A percentile compares a stretch with the other conserved stretches of the same genome.
Evolutionary conservation across 2,329 filamentous ascomycete species (phyloP).

Genomic region (Alternaria brassicae): DNA sequence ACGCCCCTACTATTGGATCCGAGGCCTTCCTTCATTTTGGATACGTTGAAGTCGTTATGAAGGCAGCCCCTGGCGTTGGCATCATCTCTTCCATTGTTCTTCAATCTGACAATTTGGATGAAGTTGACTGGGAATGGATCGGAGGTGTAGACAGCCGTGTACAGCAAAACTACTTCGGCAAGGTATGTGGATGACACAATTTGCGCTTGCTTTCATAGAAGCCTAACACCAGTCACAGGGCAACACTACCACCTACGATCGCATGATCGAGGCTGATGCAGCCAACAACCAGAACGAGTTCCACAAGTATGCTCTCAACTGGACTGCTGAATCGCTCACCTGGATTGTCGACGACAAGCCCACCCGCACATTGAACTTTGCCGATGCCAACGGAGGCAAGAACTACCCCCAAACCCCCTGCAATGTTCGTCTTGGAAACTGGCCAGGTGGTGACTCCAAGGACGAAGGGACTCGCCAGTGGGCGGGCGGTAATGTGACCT

Average conservation of each 20-base stretch:
- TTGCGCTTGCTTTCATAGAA: background rate
- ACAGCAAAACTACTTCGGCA: slow-evolving; percentile 79
- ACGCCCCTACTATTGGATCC: slow-evolving; percentile 72
- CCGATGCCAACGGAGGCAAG: slow-evolving; percentile 63
- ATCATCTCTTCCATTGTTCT: slow-evolving; percentile 84
- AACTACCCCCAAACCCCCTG: slow-evolving; percentile 80
- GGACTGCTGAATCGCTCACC: slow-evolving; percentile 71
- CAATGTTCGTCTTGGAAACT: slow-evolving; percentile 59
- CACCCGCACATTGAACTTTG: slow-evolving; percentile 68
- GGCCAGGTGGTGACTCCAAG: slow-evolving; percentile 57
- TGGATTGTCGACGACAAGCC: slow-evolving; percentile 74
- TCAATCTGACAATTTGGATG: slow-evolving; percentile 82
- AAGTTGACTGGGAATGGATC: slow-evolving; percentile 86
- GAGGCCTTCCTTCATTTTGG: slow-evolving; percentile 89
- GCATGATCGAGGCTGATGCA: slow-evolving; percentile 69
- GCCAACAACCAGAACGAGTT: slow-evolving; percentile 60
- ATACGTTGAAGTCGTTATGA: slow-evolving; percentile 77
- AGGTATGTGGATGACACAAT: slow-evolving; percentile 50
- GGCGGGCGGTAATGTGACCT: slow-evolving; percentile 67
- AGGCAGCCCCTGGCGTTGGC: slow-evolving; percentile 75
- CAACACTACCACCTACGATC: slow-evolving; percentile 73
- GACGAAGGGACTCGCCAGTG: slow-evolving; percentile 69
- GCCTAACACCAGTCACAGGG: slow-evolving; percentile 62
- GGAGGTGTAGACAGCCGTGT: slow-evolving; percentile 69
- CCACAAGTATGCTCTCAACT: slow-evolving; percentile 76